Evolutionary conservation across 306 rosid genomes (phyloP).

Genomic region (Aeschynomene evenia): DNA sequence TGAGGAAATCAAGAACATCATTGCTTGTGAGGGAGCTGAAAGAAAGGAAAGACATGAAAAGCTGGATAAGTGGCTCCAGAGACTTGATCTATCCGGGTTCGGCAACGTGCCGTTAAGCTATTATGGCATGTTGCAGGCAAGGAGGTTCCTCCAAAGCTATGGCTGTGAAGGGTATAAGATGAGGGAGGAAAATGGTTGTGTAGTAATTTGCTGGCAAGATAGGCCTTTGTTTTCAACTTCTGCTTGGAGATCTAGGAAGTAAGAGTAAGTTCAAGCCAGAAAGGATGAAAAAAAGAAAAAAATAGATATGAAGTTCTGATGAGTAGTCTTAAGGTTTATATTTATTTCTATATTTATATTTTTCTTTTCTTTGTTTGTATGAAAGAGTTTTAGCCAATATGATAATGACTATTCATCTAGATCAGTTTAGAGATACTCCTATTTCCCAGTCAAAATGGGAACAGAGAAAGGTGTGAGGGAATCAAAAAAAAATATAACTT

Average conservation of each 20-base stretch:
- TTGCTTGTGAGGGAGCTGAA: slow-evolving; percentile 85
- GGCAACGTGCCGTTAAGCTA: slow-evolving; percentile 63
- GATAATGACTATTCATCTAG: slow-evolving; percentile 30
- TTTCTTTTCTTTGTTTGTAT: slow-evolving; percentile 30
- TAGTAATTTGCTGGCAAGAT: slow-evolving; percentile 78
- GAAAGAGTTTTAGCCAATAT: slow-evolving; percentile 37
- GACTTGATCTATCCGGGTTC: slow-evolving; percentile 69
- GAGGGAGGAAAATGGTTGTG: slow-evolving; percentile 71
- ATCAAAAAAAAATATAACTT: not conserved
- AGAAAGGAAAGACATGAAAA: slow-evolving; percentile 88
- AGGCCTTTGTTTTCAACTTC: slow-evolving; percentile 70
- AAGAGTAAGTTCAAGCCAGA: slow-evolving; percentile 15
- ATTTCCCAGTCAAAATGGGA: slow-evolving; percentile 14
- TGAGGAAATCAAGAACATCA: slow-evolving; percentile 81
- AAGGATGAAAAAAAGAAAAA: slow-evolving; percentile 4
- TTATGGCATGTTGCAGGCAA: slow-evolving; percentile 66
- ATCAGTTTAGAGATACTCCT: slow-evolving; percentile 32
- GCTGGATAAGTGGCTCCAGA: slow-evolving; percentile 71
- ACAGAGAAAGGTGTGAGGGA: not conserved
- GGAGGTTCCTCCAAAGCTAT: slow-evolving; percentile 62
- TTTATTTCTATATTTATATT: slow-evolving; percentile 4
- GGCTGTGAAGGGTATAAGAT: slow-evolving; percentile 85
- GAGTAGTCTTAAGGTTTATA: slow-evolving; percentile 13
- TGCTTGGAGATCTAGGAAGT: slow-evolving; percentile 87
- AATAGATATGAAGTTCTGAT: slow-evolving; percentile 25